Conservation (phyloP, 73 alveolate species). For the Tetrahymena elliotti region DNA sequence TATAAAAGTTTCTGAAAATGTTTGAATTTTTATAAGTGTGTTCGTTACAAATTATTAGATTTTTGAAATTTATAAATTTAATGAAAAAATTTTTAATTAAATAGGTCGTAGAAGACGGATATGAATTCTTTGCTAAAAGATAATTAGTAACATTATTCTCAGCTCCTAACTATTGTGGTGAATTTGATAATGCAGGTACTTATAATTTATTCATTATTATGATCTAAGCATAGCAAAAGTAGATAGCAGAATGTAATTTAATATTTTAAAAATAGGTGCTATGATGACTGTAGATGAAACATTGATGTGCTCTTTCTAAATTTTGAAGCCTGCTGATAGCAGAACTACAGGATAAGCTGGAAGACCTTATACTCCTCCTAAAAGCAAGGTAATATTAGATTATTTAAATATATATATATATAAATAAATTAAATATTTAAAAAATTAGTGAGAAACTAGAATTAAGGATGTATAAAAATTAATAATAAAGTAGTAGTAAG, state of each 20-base stretch:
- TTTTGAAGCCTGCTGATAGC: constrained; percentile 84
- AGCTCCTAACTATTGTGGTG: constrained; percentile 96
- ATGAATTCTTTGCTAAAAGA: constrained; percentile 94
- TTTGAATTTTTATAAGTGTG: not conserved
- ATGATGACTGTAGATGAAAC: constrained; percentile 92
- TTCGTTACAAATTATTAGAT: no score
- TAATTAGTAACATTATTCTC: constrained; percentile 86
- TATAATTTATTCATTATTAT: no score
- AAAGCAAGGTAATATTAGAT: not conserved
- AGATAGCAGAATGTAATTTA: constrained; percentile 4
- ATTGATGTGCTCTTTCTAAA: constrained; percentile 85
- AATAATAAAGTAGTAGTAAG: not conserved
- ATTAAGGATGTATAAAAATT: not conserved
- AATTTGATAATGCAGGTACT: constrained; percentile 91
- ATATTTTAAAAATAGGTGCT: constrained; percentile 47
- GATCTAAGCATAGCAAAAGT: constrained; percentile 46
- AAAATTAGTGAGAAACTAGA: not conserved
- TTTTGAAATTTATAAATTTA: no score
- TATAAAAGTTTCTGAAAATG: not conserved
- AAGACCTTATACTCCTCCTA: not conserved
- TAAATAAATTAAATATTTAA: not conserved
- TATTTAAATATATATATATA: no score
- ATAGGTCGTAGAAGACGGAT: constrained; percentile 83
- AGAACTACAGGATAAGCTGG: constrained; percentile 21
- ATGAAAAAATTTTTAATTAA: not conserved